Evolutionary conservation across 2,329 filamentous ascomycete genomes (phyloP).

Genomic region (Camillea tinctor): DNA sequence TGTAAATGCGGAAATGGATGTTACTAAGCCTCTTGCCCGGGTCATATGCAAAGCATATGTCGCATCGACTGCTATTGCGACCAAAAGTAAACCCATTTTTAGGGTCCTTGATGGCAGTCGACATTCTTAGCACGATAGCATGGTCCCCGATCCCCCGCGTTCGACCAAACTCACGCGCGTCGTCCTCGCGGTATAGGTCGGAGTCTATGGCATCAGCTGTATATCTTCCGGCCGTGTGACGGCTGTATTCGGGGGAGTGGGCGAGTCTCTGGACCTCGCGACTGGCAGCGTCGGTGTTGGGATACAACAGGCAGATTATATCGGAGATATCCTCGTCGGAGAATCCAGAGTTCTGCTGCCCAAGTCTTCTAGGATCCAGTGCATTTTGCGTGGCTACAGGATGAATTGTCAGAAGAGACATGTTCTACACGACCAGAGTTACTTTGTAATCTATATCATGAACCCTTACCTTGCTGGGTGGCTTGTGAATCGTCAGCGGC

Average conservation of each 20-base stretch:
- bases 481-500: slow-evolving; percentile 29
- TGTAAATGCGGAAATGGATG: slow-evolving; percentile 90
- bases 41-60: slow-evolving; percentile 68
- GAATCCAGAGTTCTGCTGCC: slow-evolving; percentile 79
- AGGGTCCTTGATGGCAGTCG: slow-evolving; percentile 67
- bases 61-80: slow-evolving; percentile 68
- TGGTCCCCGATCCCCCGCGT: slow-evolving; percentile 52
- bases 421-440: background rate
- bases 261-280: slow-evolving; percentile 62
- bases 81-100: slow-evolving; percentile 81
- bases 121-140: slow-evolving; percentile 80
- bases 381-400: slow-evolving; percentile 70
- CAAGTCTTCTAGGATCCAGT: slow-evolving; percentile 76
- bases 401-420: slow-evolving; percentile 7
- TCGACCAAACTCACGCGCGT: slow-evolving; percentile 50
- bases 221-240: slow-evolving; percentile 49
- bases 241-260: slow-evolving; percentile 39
- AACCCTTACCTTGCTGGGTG: slow-evolving; percentile 33
- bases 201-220: slow-evolving; percentile 50
- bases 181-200: slow-evolving; percentile 51
- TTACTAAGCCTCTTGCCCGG: slow-evolving; percentile 79
- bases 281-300: slow-evolving; percentile 70
- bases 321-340: slow-evolving; percentile 81
- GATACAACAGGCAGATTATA: slow-evolving; percentile 85
- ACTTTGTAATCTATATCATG: background rate